These are phyloP conservation scores for Melanomma pulvis-pyrius DNA, from an alignment of 495 filamentous ascomycete species.

Conservation along the genomic window DNA sequence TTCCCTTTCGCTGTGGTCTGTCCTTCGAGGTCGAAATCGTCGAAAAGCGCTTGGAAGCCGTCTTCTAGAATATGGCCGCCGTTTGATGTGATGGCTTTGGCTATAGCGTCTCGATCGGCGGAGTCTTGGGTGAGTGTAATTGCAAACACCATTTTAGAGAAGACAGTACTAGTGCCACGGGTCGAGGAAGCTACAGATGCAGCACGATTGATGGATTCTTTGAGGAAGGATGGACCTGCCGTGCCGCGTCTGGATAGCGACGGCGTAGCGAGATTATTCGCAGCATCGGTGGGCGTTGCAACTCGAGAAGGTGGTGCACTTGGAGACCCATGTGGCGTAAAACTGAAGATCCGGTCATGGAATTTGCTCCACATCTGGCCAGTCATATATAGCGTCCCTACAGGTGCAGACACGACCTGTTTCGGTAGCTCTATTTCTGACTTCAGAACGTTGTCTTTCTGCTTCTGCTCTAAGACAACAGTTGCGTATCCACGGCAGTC, in stretches of 20 bases:
- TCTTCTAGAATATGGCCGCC: constrained; percentile 73
- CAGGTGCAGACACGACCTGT: constrained; percentile 37
- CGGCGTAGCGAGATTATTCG: constrained; percentile 34
- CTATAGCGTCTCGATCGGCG: constrained; percentile 57
- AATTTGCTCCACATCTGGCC: constrained; percentile 42
- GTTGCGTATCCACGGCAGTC: constrained; percentile 44
- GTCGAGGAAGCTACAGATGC: constrained; percentile 24
- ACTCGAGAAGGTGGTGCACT: constrained; percentile 10
- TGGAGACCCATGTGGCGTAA: neutral
- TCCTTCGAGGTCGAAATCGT: constrained; percentile 31
- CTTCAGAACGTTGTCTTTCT: constrained; percentile 39
- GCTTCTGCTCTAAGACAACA: constrained; percentile 38
- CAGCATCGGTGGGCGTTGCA: constrained; percentile 34
- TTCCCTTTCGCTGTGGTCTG: neutral
- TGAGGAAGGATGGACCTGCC: constrained; percentile 5
- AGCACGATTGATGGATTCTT: constrained; percentile 19
- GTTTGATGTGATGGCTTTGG: constrained; percentile 56
- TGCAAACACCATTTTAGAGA: constrained; percentile 79
- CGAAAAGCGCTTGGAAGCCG: constrained; percentile 86
- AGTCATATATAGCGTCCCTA: constrained; percentile 46
- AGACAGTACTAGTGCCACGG: constrained; percentile 48
- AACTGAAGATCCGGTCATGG: constrained; percentile 32
- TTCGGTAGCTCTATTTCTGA: neutral
- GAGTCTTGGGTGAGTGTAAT: constrained; percentile 63
- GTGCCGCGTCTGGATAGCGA: constrained; percentile 36